Percentiles rank a stretch among this genome's conserved stretches.
Conservation (phyloP, 768 basidiomycete genomes). For the Mrakia blollopis region DNA sequence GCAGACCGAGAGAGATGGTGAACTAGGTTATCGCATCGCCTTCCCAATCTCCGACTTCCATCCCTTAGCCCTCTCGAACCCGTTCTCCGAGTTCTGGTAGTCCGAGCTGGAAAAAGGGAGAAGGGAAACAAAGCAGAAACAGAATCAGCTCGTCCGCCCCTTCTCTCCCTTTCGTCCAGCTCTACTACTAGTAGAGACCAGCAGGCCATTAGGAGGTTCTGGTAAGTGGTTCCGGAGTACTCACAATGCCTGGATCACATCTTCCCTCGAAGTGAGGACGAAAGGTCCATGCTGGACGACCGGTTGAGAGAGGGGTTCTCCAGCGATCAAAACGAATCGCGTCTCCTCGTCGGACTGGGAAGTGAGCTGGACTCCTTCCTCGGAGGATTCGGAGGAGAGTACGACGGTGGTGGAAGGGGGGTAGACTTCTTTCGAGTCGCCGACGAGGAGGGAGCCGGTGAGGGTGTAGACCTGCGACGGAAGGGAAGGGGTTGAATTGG, state of each 20-base stretch:
- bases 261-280: constrained; percentile 74
- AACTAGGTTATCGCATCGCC: background rate
- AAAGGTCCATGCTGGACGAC: constrained; percentile 53
- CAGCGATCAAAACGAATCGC: constrained; percentile 72
- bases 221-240: too few relatives aligned
- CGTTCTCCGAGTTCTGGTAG: constrained; percentile 69
- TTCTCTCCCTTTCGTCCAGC: too few relatives aligned
- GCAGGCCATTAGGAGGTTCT: too few relatives aligned
- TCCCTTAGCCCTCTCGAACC: constrained; percentile 80
- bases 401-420: constrained; percentile 74
- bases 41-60: constrained; percentile 78
- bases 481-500: background rate
- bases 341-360: constrained; percentile 55
- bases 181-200: constrained; percentile 32
- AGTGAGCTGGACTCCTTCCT: constrained; percentile 66
- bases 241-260: constrained; percentile 71
- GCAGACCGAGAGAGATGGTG: background rate
- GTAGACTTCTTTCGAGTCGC: constrained; percentile 48
- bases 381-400: constrained; percentile 56
- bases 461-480: constrained; percentile 49
- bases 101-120: constrained; percentile 39
- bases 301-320: constrained; percentile 80
- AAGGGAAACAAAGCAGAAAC: background rate
- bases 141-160: too few relatives aligned
- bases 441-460: constrained; percentile 60